Evolutionary conservation across 371 early-diverging fungal genomes (phyloP).

Genomic region (Lichtheimia hyalospora): DNA sequence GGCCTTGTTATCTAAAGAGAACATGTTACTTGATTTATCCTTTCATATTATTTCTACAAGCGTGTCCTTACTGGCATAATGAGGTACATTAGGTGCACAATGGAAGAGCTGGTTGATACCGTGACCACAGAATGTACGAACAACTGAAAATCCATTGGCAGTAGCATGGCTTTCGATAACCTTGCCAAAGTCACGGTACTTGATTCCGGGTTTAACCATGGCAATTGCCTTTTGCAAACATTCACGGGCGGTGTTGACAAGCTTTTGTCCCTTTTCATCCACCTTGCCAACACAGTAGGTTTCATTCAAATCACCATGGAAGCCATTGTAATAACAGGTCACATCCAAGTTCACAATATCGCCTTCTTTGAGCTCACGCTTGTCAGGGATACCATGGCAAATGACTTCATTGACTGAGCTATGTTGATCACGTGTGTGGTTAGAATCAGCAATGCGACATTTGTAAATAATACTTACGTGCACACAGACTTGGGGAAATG

Average conservation of each 20-base stretch:
- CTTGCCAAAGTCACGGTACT: slow-evolving; percentile 93
- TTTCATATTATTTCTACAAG: background rate
- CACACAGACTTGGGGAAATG: slow-evolving; percentile 91
- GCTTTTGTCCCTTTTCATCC: slow-evolving; percentile 66
- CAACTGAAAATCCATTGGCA: slow-evolving; percentile 88
- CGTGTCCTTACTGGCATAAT: slow-evolving; percentile 79
- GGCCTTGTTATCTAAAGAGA: slow-evolving; percentile 78
- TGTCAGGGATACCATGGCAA: slow-evolving; percentile 92
- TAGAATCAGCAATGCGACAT: no score
- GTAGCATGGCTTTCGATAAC: slow-evolving; percentile 88
- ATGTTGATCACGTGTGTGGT: no score
- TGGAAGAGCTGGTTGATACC: slow-evolving; percentile 92
- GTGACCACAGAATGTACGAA: slow-evolving; percentile 92
- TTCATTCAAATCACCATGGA: slow-evolving; percentile 91
- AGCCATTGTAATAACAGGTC: slow-evolving; percentile 81
- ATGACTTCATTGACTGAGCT: slow-evolving; percentile 74
- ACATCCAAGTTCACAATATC: slow-evolving; percentile 95
- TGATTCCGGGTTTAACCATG: slow-evolving; percentile 83
- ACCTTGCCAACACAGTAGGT: slow-evolving; percentile 90
- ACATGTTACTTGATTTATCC: background rate
- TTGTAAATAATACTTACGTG: slow-evolving; percentile 61
- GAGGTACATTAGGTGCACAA: slow-evolving; percentile 90
- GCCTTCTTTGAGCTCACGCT: slow-evolving; percentile 83
- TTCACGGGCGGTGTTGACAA: slow-evolving; percentile 80
- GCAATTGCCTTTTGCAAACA: slow-evolving; percentile 90